Evolutionary conservation across 345 rosid species (phyloP), one percentile per base, ranked within the genome.

Genomic region (Citrus maxima): DNA sequence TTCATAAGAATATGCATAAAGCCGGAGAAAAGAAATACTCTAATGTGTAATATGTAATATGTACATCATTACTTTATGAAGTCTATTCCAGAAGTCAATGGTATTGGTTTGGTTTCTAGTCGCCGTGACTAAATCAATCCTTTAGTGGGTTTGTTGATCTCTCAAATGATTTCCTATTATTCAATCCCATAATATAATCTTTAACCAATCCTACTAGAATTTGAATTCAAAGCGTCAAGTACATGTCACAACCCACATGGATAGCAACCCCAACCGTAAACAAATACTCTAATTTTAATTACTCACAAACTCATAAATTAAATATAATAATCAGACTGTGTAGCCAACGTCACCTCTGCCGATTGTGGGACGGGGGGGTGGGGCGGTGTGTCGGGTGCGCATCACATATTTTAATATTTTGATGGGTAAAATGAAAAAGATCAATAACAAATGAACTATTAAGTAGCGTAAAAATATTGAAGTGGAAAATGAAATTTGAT

Each of bases 141-240:
- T 13, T 28, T 22, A 30, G 71, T 75, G 49, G 78, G 60, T 75
- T 75, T 49, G 78, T 51, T 75, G 60, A n/a, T 60, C 27, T 28
- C 9, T 42, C 4, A 1, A 38, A 42, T 18, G 2, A 62, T 9
- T n/a, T 32, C 10, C 21, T 30, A 55, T 28, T 75, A 75, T 30
- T 22, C 30, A 75, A 46, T 63, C 24, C 38, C 64, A 49, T 10
- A 27, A 28, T 25, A 61, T 74, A 61, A 18, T 42, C 27, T 14
- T 74, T 27, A 30, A 27, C 27, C 22, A 7, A 38, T 10, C 22
- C 2, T 61, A 34, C n/a, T 19, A 34, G 19, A 40, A 56, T 58
- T 14, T n/a, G 9, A 60, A 60, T 35, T 38, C 9, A 25, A 60
- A 35, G 13, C 24, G 27, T 7, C 32, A 10, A 25, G 7, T 61